Evolutionary conservation across 2,329 filamentous ascomycete species (phyloP).

Genomic region (Aspergillus sp.): DNA sequence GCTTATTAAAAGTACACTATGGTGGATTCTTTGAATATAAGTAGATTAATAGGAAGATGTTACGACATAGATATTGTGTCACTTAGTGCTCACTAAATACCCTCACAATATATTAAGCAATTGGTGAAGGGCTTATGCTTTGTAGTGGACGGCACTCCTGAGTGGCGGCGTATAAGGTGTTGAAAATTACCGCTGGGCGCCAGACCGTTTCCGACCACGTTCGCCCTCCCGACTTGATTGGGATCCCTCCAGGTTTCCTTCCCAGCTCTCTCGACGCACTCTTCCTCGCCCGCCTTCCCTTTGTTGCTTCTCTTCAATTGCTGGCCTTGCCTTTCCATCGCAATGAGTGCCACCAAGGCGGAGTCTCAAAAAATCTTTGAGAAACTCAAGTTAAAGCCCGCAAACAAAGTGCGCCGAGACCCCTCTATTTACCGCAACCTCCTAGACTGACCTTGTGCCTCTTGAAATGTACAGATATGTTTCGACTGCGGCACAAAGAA

Average conservation of each 20-base stretch:
- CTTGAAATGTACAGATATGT: conserved; percentile 66
- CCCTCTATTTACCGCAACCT: conserved; percentile 22
- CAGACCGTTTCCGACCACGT: conserved; percentile 36
- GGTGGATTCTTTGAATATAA: background rate
- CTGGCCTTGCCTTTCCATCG: conserved; percentile 20
- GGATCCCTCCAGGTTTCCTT: conserved; percentile 17
- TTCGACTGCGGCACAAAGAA: conserved; percentile 98
- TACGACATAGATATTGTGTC: background rate
- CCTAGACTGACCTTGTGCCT: background rate
- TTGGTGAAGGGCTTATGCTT: background rate
- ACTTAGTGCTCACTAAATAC: background rate
- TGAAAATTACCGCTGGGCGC: conserved; percentile 7
- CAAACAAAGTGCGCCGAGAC: conserved; percentile 75
- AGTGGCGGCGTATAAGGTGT: background rate
- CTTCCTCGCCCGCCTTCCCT: conserved; percentile 10
- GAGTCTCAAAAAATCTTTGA: conserved; percentile 97
- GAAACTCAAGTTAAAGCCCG: conserved; percentile 90
- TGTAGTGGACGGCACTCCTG: background rate
- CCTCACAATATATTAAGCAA: background rate
- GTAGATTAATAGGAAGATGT: background rate
- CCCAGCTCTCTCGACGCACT: conserved; percentile 10
- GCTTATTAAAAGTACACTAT: background rate
- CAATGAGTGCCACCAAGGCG: conserved; percentile 78
- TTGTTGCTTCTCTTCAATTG: background rate
- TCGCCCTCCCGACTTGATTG: conserved; percentile 30